Conservation (phyloP, 805 yeast species). For the Jamesozyma jinghongensis region DNA sequence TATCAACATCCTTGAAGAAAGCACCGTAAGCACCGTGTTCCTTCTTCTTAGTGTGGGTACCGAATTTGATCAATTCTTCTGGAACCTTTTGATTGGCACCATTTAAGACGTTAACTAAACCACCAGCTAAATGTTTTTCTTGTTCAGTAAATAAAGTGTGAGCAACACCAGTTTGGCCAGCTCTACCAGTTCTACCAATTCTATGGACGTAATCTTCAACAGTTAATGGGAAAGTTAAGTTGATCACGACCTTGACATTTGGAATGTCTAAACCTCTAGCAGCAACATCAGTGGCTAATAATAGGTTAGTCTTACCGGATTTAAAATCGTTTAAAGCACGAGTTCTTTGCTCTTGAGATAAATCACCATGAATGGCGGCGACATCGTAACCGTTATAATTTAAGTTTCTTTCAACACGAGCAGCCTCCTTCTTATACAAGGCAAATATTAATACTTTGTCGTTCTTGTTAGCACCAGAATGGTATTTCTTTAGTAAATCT, state of each 20-base stretch:
- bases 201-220: constrained; percentile 96
- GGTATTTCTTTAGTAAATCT: constrained; percentile 65
- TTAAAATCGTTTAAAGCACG: constrained; percentile 80
- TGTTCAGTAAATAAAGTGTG: constrained; percentile 94
- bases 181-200: constrained; percentile 97
- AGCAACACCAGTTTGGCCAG: constrained; percentile 90
- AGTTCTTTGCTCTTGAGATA: constrained; percentile 86
- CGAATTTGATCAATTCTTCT: constrained; percentile 86
- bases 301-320: constrained; percentile 59
- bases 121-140: constrained; percentile 94
- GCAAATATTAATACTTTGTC: constrained; percentile 91
- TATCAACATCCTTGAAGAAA: constrained; percentile 86
- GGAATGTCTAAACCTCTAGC: constrained; percentile 98
- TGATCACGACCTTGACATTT: constrained; percentile 89
- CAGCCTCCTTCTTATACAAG: constrained; percentile 91
- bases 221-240: constrained; percentile 91
- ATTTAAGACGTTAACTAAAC: constrained; percentile 79
- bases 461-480: constrained; percentile 50
- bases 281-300: constrained; percentile 97
- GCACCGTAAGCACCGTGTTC: constrained; percentile 98
- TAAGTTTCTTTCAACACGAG: constrained; percentile 74
- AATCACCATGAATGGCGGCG: constrained; percentile 94
- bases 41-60: constrained; percentile 96
- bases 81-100: constrained; percentile 96
- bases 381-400: constrained; percentile 66